phyloP scores from a whole-genome alignment of 441 rosid genomes.

The Lepidium campestre region DNA sequence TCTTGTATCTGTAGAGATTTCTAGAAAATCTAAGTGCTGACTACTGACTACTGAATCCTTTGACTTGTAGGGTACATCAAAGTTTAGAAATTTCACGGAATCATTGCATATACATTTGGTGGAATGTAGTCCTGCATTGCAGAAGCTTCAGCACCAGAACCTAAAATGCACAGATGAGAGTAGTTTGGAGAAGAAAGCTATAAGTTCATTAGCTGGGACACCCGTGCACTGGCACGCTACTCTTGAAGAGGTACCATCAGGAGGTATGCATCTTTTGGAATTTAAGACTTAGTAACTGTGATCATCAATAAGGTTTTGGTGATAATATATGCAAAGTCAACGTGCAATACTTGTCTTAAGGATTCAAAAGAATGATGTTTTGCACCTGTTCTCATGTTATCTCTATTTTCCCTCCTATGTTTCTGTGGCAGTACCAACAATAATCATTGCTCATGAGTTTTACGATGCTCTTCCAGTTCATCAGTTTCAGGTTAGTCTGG shows the following conservation, averaged over 20 bases:
- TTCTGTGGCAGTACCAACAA: constrained; percentile 59
- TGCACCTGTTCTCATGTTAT: constrained; percentile 4
- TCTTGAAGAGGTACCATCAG: constrained; percentile 75
- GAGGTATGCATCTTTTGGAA: constrained; percentile 49
- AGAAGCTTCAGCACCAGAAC: constrained; percentile 62
- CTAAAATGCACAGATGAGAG: constrained; percentile 59
- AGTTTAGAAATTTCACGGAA: constrained; percentile 64
- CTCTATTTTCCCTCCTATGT: constrained; percentile 11
- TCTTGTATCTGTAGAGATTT: not conserved
- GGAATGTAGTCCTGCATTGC: constrained; percentile 81
- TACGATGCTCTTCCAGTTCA: constrained; percentile 93
- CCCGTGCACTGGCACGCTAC: constrained; percentile 78
- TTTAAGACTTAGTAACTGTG: not conserved
- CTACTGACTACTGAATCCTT: not conserved
- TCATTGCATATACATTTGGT: constrained; percentile 79
- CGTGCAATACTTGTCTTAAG: not conserved
- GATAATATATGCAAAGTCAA: not conserved
- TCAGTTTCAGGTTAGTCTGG: constrained; percentile 81
- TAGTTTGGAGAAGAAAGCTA: constrained; percentile 30
- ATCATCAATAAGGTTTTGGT: not conserved
- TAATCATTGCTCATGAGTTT: constrained; percentile 88
- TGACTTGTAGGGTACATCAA: constrained; percentile 62
- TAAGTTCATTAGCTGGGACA: constrained; percentile 51
- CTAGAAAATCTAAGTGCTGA: not conserved
- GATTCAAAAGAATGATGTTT: not conserved